A percentile compares a stretch with the other conserved stretches of the same genome.
These are phyloP conservation scores for Sclerotinia trifoliorum DNA, from an alignment of 2,329 filamentous ascomycete genomes.

Conservation along the genomic window DNA sequence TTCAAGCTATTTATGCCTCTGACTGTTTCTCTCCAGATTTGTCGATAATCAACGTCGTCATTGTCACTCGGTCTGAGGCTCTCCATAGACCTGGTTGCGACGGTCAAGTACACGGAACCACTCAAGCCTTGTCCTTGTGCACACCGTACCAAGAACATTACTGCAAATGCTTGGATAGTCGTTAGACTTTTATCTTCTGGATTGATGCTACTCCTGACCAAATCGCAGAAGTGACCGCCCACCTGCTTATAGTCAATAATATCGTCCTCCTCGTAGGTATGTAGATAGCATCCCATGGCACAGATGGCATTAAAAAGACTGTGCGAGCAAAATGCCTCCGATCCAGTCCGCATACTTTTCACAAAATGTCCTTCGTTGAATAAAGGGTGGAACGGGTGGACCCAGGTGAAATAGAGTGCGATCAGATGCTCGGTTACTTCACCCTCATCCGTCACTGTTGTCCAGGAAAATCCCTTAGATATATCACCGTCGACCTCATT, in stretches of 20 bases:
- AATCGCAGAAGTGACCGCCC: constrained; percentile 35
- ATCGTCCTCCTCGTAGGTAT: constrained; percentile 30
- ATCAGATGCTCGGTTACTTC: constrained; percentile 38
- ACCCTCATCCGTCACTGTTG: constrained; percentile 34
- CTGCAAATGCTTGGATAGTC: constrained; percentile 38
- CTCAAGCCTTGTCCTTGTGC: constrained; percentile 34
- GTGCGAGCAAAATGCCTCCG: constrained; percentile 34
- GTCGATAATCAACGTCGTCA: constrained; percentile 29
- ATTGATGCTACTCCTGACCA: constrained; percentile 32
- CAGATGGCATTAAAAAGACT: constrained; percentile 40
- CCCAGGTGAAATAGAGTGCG: constrained; percentile 41
- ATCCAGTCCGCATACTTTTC: constrained; percentile 33
- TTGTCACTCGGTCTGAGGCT: constrained; percentile 24
- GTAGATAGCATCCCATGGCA: constrained; percentile 39
- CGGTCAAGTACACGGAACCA: constrained; percentile 36
- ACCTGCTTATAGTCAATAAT: constrained; percentile 34
- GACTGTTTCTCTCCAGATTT: constrained; percentile 38
- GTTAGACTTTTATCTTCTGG: constrained; percentile 33
- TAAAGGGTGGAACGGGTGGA: constrained; percentile 41
- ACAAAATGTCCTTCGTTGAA: constrained; percentile 39
- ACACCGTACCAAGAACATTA: constrained; percentile 39
- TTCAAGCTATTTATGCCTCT: constrained; percentile 39
- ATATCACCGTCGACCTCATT: constrained; percentile 32
- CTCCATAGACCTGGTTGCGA: constrained; percentile 33
- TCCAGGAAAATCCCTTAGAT: constrained; percentile 32